Base-by-base conservation (phyloP, 2,329 filamentous ascomycete genomes). In the Fusarium irregulare region DNA sequence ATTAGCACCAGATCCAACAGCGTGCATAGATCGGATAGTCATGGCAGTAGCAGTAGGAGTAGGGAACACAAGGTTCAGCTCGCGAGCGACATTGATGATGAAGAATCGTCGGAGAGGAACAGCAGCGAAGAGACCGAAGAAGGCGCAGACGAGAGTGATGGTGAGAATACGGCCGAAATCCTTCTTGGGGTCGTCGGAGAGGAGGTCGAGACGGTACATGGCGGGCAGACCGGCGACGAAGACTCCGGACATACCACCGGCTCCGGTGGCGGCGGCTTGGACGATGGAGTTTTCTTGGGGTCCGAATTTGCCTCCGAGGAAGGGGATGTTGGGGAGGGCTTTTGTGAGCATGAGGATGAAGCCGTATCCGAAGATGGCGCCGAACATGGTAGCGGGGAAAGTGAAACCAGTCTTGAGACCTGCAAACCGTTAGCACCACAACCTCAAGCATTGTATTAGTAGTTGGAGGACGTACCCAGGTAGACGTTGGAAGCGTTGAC, bases 51-150 rank as follows among this genome's bases (percentile, higher is more conserved):
- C 88, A 27, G 87, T 87, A 0, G 87, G 77, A 0, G 87, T 86
- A 3, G 88, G 88, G 78, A 89, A 90, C 59, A 89, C 83, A 46
- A 90, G 81, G 60, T 83, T 84, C 32, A 89, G 79, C 77, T 90
- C 87, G 12, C 87, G 82, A 5, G 87, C 87, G 14, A 90, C 87
- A 62, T 89, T 87, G 76, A 91, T 86, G 77, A 91, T 86, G 81
- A 91, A 91, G 81, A 91, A 91, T 75, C 89, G 90, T 61, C 89
- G 87, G 21, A 90, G 83, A 10, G 88, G 88, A 0, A 87, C 88
- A 50, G 86, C 86, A 69, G 89, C 88, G 76, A 89, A 88, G 64
- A 90, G 83, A 6, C 89, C 89, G 76, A 90, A 90, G 79, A 89
- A 89, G 12, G 86, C 87, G 62, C 87, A 87, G 49, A 89, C 86